Conservation (phyloP, 2,329 filamentous ascomycete species). For the Malbranchea zuffiana region DNA sequence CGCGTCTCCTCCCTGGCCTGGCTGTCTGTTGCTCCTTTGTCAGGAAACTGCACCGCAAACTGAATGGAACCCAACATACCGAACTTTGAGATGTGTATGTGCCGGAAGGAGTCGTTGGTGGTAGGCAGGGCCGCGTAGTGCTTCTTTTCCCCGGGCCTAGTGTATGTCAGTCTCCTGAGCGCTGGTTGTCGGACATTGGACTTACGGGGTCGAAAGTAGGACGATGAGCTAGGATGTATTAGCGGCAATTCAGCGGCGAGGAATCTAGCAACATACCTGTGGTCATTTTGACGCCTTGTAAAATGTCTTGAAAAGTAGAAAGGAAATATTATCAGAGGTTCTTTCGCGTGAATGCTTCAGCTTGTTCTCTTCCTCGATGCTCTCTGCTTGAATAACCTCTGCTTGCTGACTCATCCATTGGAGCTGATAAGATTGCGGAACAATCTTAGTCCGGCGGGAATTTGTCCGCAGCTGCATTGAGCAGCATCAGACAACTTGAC, state of each 20-base stretch:
- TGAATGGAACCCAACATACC: conserved; percentile 37
- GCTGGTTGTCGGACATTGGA: conserved; percentile 2
- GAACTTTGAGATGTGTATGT: conserved; percentile 82
- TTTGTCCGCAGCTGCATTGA: too few species aligned
- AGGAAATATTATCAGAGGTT: too few species aligned
- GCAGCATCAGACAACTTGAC: too few species aligned
- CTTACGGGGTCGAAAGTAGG: conserved; percentile 89
- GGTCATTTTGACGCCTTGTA: conserved; percentile 25
- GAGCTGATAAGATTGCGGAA: too few species aligned
- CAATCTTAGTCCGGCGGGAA: too few species aligned
- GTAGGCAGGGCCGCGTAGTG: conserved; percentile 83
- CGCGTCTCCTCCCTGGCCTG: conserved; percentile 78
- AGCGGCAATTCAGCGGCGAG: not conserved
- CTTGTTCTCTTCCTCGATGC: too few species aligned
- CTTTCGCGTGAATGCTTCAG: too few species aligned
- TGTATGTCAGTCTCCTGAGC: conserved; percentile 19
- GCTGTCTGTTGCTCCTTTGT: conserved; percentile 43
- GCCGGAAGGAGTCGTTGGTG: conserved; percentile 92
- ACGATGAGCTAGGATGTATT: conserved; percentile 51
- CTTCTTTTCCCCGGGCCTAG: conserved; percentile 86
- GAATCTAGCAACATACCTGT: conserved; percentile 25
- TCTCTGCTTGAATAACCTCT: too few species aligned
- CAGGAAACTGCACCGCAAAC: not conserved
- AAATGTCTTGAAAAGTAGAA: too few species aligned
- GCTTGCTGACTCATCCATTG: too few species aligned